Percentiles rank a stretch among this genome's conserved stretches.
These are phyloP conservation scores for Parsonsia alboflavescens DNA, from an alignment of 257 asterid genomes.

Conservation along the genomic window DNA sequence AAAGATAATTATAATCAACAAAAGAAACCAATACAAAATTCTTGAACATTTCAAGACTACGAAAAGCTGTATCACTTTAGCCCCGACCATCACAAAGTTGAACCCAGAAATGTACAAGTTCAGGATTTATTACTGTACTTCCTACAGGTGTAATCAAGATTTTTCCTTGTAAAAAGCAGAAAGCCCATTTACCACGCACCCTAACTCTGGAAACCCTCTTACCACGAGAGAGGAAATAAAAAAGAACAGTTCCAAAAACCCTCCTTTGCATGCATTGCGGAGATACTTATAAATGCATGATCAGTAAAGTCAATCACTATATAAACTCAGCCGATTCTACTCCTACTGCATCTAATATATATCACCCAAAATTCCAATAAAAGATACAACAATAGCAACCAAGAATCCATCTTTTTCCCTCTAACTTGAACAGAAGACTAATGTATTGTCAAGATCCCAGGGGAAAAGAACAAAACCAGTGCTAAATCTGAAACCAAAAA, in stretches of 20 bases:
- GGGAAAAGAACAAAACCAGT: neutral
- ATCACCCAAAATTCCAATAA: neutral
- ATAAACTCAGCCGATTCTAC: neutral
- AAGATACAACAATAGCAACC: neutral
- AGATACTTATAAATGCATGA: neutral
- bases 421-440: neutral
- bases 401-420: neutral
- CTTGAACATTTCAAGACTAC: neutral
- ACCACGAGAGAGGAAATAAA: neutral
- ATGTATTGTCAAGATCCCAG: neutral
- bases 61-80: neutral
- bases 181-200: neutral
- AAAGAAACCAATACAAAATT: neutral
- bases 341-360: neutral
- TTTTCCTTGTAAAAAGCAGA: neutral
- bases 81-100: neutral
- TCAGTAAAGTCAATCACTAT: neutral
- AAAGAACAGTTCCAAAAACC: neutral
- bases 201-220: no score
- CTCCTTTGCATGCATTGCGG: neutral
- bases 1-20: neutral
- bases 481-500: neutral
- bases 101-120: neutral
- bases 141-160: neutral
- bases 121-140: neutral